Evolutionary conservation across 495 filamentous ascomycete genomes (phyloP).

Genomic region (Aspergillus bertholletiae): DNA sequence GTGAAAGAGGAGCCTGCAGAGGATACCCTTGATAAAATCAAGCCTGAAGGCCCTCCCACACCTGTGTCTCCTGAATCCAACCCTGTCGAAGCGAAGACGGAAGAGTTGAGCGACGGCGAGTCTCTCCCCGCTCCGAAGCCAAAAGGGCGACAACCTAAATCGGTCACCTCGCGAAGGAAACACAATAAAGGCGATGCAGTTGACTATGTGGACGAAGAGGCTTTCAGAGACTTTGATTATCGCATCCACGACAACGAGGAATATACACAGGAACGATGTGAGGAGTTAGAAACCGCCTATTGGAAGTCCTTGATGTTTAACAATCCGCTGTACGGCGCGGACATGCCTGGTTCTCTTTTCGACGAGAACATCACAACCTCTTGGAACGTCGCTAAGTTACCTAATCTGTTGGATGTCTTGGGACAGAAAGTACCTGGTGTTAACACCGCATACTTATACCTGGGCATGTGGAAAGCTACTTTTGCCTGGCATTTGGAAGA

Average conservation of each 20-base stretch:
- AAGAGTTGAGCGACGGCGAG: slow-evolving; percentile 50
- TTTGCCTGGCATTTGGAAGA: slow-evolving; percentile 99
- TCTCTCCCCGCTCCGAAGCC: slow-evolving; percentile 41
- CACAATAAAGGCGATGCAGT: slow-evolving; percentile 69
- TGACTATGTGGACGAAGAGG: slow-evolving; percentile 75
- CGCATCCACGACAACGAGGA: slow-evolving; percentile 75
- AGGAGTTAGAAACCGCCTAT: slow-evolving; percentile 88
- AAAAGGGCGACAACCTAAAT: slow-evolving; percentile 54
- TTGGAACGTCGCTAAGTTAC: slow-evolving; percentile 94
- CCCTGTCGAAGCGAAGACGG: slow-evolving; percentile 44
- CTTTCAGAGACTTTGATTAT: slow-evolving; percentile 88
- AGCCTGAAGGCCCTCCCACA: slow-evolving; percentile 47
- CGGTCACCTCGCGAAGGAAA: slow-evolving; percentile 68
- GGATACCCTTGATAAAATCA: slow-evolving; percentile 35
- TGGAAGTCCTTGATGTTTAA: slow-evolving; percentile 96
- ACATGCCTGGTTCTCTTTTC: slow-evolving; percentile 96
- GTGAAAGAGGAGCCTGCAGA: slow-evolving; percentile 45
- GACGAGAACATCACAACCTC: slow-evolving; percentile 68
- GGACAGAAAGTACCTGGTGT: slow-evolving; percentile 95
- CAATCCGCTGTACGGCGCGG: slow-evolving; percentile 91
- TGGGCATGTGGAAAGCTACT: slow-evolving; percentile 99
- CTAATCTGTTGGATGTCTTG: slow-evolving; percentile 89
- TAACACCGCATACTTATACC: slow-evolving; percentile 96
- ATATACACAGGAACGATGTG: slow-evolving; percentile 84
- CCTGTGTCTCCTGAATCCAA: slow-evolving; percentile 51